Conservation (phyloP, 164 flowering plant genomes). For the Santalum album region DNA sequence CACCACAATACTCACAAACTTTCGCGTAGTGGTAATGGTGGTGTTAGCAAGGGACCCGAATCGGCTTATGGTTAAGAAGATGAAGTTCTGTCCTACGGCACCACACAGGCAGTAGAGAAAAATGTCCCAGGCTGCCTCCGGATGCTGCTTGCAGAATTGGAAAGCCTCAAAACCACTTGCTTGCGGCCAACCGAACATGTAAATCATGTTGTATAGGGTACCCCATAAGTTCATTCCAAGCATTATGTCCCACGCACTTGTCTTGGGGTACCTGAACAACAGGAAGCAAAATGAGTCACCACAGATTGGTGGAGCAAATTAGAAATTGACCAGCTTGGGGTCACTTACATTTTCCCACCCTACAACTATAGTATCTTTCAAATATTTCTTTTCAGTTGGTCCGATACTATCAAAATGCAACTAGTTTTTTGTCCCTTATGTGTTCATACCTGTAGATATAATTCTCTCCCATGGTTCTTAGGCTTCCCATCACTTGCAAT, state of each 20-base stretch:
- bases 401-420: too few relatives aligned
- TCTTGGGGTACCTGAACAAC: slow-evolving; percentile 76
- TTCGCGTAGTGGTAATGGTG: slow-evolving; percentile 95
- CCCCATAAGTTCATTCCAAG: slow-evolving; percentile 99
- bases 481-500: too few relatives aligned
- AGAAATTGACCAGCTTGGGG: too few relatives aligned
- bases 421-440: too few relatives aligned
- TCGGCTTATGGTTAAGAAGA: slow-evolving; percentile 85
- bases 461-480: too few relatives aligned
- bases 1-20: slow-evolving; percentile 95
- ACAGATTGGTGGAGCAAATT: too few relatives aligned
- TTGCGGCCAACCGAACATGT: slow-evolving; percentile 89
- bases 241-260: slow-evolving; percentile 98
- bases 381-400: too few relatives aligned
- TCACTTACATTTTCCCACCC: too few relatives aligned
- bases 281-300: slow-evolving; percentile 1
- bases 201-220: slow-evolving; percentile 76
- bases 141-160: slow-evolving; percentile 80
- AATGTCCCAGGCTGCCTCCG: slow-evolving; percentile 98
- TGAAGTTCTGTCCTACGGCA: slow-evolving; percentile 97
- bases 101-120: slow-evolving; percentile 86
- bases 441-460: too few relatives aligned
- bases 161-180: slow-evolving; percentile 74
- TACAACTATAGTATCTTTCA: too few relatives aligned
- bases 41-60: slow-evolving; percentile 96